These are phyloP conservation scores for Xylaria sp. DNA, from an alignment of 2,329 filamentous ascomycete genomes.

Conservation along the genomic window DNA sequence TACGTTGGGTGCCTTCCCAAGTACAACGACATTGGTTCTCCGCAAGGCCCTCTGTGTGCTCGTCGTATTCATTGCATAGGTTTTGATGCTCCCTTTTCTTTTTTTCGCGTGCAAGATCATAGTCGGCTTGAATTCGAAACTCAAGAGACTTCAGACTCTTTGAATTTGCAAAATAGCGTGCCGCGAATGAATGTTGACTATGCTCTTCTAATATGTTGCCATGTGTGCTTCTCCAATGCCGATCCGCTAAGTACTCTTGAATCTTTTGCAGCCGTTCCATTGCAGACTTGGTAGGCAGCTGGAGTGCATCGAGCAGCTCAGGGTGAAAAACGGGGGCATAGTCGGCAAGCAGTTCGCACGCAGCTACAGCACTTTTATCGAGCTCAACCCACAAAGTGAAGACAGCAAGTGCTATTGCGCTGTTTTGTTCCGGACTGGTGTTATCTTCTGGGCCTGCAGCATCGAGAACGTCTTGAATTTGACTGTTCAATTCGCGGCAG, in stretches of 20 bases:
- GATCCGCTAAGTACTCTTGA: slow-evolving; percentile 58
- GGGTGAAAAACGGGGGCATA: slow-evolving; percentile 63
- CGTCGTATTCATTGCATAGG: slow-evolving; percentile 41
- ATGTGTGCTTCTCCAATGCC: slow-evolving; percentile 42
- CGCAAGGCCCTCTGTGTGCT: slow-evolving; percentile 50
- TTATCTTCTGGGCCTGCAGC: slow-evolving; percentile 50
- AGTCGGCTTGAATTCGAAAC: slow-evolving; percentile 33
- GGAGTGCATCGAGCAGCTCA: slow-evolving; percentile 63
- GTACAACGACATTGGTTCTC: slow-evolving; percentile 48
- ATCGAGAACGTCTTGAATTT: slow-evolving; percentile 51
- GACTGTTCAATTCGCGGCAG: slow-evolving; percentile 44
- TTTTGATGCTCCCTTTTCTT: slow-evolving; percentile 35
- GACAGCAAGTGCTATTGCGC: slow-evolving; percentile 61
- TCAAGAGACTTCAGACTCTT: slow-evolving; percentile 37
- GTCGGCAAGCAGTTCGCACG: slow-evolving; percentile 59
- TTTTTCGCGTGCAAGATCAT: slow-evolving; percentile 20
- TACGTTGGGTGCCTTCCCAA: slow-evolving; percentile 43
- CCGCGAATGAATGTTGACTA: slow-evolving; percentile 55
- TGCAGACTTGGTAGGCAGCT: slow-evolving; percentile 57
- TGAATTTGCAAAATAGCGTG: slow-evolving; percentile 55
- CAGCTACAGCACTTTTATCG: slow-evolving; percentile 57
- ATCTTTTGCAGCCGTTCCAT: slow-evolving; percentile 62
- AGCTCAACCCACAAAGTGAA: slow-evolving; percentile 68
- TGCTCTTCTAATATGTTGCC: slow-evolving; percentile 61
- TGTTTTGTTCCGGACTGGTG: slow-evolving; percentile 59